Percentiles rank a stretch among this genome's conserved stretches.
These are phyloP conservation scores for Dendrocalamus sinicus DNA, from an alignment of 176 grass and related monocot species.

Conservation along the genomic window DNA sequence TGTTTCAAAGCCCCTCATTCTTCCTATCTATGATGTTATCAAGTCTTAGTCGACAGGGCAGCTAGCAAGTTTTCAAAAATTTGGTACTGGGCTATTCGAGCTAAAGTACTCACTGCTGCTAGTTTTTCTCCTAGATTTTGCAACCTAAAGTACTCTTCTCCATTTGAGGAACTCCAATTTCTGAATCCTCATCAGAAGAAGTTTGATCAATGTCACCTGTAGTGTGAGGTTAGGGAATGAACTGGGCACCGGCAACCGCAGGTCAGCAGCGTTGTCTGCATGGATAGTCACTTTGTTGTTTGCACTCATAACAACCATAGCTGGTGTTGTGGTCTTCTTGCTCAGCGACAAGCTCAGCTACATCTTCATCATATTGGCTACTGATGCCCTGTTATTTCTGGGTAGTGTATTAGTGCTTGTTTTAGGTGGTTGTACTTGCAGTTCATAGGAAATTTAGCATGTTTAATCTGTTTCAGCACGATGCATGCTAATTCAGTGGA, in stretches of 20 bases:
- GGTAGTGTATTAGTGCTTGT: neutral
- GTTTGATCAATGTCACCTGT: neutral
- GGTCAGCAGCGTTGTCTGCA: slow-evolving; percentile 72
- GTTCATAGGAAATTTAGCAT: neutral
- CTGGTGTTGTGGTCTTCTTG: slow-evolving; percentile 50
- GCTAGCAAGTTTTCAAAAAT: no score
- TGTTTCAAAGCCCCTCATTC: no score
- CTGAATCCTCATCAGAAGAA: neutral
- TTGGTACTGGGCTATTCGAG: no score
- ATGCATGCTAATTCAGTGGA: neutral
- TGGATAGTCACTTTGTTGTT: slow-evolving; percentile 66
- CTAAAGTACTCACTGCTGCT: no score
- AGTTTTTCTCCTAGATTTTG: neutral
- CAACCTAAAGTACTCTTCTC: neutral
- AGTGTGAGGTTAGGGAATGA: slow-evolving; percentile 88
- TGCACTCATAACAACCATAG: slow-evolving; percentile 48
- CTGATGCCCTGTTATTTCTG: neutral
- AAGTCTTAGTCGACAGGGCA: no score
- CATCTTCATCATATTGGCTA: slow-evolving; percentile 2
- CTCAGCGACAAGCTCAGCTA: slow-evolving; percentile 47
- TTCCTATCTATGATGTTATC: no score
- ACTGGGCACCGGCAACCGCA: slow-evolving; percentile 81
- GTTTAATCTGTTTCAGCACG: neutral
- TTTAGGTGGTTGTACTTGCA: neutral
- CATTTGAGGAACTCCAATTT: neutral